Evolutionary conservation across 495 filamentous ascomycete species (phyloP).

Genomic region (Lentithecium fluviatile): DNA sequence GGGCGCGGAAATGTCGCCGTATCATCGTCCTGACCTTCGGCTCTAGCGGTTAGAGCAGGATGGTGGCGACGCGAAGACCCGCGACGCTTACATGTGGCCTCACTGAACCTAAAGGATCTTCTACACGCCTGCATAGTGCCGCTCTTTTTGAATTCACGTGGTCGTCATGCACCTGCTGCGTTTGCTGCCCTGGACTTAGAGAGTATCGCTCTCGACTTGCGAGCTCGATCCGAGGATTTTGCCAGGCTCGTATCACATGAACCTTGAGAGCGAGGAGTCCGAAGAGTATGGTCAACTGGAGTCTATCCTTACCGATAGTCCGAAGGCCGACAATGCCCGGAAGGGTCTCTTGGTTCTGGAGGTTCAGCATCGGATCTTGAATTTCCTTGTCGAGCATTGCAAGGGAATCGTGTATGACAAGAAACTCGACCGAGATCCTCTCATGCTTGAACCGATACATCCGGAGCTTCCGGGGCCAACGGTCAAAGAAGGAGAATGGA

Average conservation of each 20-base stretch:
- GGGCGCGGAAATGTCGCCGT: slow-evolving; percentile 8
- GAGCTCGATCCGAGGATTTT: slow-evolving; percentile 5
- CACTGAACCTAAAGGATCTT: slow-evolving; percentile 60
- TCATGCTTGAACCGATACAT: not conserved
- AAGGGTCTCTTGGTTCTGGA: slow-evolving; percentile 2
- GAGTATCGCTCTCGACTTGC: slow-evolving; percentile 16
- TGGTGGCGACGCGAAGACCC: too few relatives aligned
- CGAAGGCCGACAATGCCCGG: not conserved
- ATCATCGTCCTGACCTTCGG: slow-evolving; percentile 18
- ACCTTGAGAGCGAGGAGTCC: not conserved
- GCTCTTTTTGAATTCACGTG: slow-evolving; percentile 50
- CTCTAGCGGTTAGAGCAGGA: not conserved
- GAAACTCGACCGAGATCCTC: not conserved
- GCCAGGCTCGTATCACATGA: slow-evolving; percentile 46
- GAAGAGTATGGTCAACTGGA: not conserved
- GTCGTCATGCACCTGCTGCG: slow-evolving; percentile 44
- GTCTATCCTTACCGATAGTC: not conserved
- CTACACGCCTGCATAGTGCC: slow-evolving; percentile 41
- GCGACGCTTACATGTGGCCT: slow-evolving; percentile 51
- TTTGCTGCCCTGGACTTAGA: slow-evolving; percentile 46
- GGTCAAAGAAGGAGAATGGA: not conserved
- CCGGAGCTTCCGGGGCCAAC: not conserved
- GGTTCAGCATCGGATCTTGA: not conserved
- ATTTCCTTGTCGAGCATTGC: not conserved
- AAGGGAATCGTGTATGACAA: not conserved